These are phyloP conservation scores for Litsea cubeba DNA, from an alignment of 164 flowering plant species.

Conservation along the genomic window DNA sequence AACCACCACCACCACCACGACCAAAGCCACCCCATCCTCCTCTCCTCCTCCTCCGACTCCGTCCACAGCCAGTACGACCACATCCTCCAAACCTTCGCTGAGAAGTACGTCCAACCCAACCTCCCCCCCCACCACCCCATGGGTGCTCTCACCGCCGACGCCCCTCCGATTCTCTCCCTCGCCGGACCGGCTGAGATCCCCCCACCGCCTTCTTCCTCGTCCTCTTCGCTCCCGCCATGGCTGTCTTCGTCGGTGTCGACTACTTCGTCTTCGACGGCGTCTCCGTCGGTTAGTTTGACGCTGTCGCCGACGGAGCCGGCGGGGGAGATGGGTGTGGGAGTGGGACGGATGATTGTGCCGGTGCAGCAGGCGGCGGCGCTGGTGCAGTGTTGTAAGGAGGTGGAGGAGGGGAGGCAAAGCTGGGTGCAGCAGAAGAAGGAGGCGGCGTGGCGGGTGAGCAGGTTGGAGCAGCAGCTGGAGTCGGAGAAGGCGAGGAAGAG, in stretches of 20 bases:
- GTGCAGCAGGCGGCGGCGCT: slow-evolving; percentile 15
- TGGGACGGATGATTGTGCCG: slow-evolving; percentile 4
- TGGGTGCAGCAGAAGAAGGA: slow-evolving; percentile 45
- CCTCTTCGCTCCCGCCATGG: slow-evolving; percentile 18
- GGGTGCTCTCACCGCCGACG: slow-evolving; percentile 16
- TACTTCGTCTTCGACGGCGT: slow-evolving; percentile 19
- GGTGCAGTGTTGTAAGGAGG: slow-evolving; percentile 26
- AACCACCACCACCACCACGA: background rate
- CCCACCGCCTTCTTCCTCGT: background rate
- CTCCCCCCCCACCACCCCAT: background rate
- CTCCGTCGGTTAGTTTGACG: slow-evolving; percentile 24
- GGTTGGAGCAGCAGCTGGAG: slow-evolving; percentile 43
- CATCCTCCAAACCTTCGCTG: slow-evolving; percentile 44
- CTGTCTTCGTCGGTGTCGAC: slow-evolving; percentile 16
- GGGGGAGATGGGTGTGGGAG: background rate
- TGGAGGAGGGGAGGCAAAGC: slow-evolving; percentile 31
- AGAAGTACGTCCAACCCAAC: slow-evolving; percentile 31
- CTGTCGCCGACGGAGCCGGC: slow-evolving; percentile 20
- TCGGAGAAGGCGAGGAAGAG: slow-evolving; percentile 34
- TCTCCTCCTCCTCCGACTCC: background rate
- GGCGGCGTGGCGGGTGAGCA: slow-evolving; percentile 37
- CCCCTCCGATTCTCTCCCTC: slow-evolving; percentile 20
- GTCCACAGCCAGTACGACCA: slow-evolving; percentile 33
- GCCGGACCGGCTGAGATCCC: background rate
- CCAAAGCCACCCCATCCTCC: background rate